Percentiles rank a stretch among this genome's conserved stretches.
phyloP scores from a whole-genome alignment of 2,329 filamentous ascomycete genomes.

The Neonectria hederae region DNA sequence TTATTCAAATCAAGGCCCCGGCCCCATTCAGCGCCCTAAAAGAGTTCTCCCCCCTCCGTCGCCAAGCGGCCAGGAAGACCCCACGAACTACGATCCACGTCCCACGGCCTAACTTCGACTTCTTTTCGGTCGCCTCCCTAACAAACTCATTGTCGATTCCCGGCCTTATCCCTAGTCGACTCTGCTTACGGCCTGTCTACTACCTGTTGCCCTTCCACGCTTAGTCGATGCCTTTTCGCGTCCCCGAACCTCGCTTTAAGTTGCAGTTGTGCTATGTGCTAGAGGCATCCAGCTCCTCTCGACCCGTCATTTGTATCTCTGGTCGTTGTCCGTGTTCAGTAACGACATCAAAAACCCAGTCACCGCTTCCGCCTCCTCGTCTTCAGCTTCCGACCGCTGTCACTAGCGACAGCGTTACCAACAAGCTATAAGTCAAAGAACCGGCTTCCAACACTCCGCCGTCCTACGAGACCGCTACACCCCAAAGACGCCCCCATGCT shows the following conservation, averaged over 20 bases:
- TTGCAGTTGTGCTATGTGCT: conserved; percentile 15
- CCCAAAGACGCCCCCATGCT: conserved; percentile 62
- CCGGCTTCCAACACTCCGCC: conserved; percentile 11
- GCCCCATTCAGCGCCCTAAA: conserved; percentile 9
- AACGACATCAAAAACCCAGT: not conserved
- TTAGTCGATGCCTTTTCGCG: not conserved
- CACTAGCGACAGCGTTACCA: not conserved
- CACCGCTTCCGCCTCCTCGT: not conserved
- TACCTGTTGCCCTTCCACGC: not conserved
- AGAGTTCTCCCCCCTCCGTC: conserved; percentile 16
- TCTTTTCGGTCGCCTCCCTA: conserved; percentile 7
- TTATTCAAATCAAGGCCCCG: conserved; percentile 6
- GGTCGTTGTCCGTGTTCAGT: conserved; percentile 8
- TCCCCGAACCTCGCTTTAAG: not conserved
- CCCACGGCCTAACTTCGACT: conserved; percentile 12
- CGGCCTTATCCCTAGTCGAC: not conserved
- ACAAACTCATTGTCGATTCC: not conserved
- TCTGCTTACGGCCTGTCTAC: not conserved
- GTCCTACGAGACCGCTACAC: conserved; percentile 21
- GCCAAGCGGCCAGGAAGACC: conserved; percentile 21
- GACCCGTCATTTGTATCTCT: conserved; percentile 2
- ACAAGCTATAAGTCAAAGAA: conserved; percentile 11
- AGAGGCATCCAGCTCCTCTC: conserved; percentile 1
- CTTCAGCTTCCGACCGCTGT: not conserved
- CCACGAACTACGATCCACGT: conserved; percentile 17